Percentiles rank a stretch among this genome's conserved stretches.
Conservation (phyloP, 2,329 filamentous ascomycete genomes). For the Penicillium sumatraense region DNA sequence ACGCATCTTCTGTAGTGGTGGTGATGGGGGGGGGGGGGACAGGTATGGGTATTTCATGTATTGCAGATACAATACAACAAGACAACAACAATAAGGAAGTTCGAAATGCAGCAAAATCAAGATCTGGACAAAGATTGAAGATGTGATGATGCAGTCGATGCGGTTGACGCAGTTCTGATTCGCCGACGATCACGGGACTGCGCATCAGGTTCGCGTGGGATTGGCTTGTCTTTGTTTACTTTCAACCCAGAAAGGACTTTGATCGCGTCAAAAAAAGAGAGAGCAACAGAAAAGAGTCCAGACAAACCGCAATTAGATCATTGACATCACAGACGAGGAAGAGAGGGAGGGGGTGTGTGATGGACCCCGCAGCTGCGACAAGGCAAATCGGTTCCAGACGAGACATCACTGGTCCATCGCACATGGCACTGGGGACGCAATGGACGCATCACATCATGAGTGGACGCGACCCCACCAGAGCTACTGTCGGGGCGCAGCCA, state of each 20-base stretch:
- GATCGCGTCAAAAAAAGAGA: too few relatives aligned
- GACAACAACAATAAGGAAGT: background rate
- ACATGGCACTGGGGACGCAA: conserved; percentile 30
- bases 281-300: too few relatives aligned
- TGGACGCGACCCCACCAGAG: conserved; percentile 22
- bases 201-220: conserved; percentile 28
- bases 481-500: conserved; percentile 18
- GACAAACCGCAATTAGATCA: too few relatives aligned
- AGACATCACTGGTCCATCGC: conserved; percentile 24
- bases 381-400: conserved; percentile 19
- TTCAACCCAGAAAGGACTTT: too few relatives aligned
- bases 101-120: too few relatives aligned
- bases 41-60: conserved; percentile 26
- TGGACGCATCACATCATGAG: conserved; percentile 29
- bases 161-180: background rate
- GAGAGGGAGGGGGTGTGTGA: conserved; percentile 20
- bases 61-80: conserved; percentile 8
- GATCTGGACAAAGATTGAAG: background rate
- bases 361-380: conserved; percentile 29
- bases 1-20: too few relatives aligned
- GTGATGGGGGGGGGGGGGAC: too few relatives aligned
- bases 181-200: conserved; percentile 31
- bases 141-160: conserved; percentile 2
- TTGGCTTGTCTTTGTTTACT: conserved; percentile 27
- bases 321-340: conserved; percentile 25